A percentile compares a stretch with the other conserved stretches of the same genome.
Evolutionary conservation across 2,329 filamentous ascomycete genomes (phyloP).

Genomic region (Talaromyces verruculosus): DNA sequence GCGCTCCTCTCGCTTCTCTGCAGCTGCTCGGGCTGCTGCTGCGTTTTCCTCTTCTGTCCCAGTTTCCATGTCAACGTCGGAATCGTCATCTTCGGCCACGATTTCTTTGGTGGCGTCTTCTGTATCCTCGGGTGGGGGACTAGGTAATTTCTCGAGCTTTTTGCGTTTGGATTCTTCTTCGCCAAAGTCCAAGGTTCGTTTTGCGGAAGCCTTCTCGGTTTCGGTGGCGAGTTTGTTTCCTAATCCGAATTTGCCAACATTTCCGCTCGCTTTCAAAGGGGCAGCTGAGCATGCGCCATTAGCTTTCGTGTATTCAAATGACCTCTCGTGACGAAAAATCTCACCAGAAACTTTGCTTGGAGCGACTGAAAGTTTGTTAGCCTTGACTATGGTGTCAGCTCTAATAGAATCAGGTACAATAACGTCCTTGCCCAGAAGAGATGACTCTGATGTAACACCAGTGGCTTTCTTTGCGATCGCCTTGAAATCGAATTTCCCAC

Average conservation of each 20-base stretch:
- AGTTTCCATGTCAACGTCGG: slow-evolving; percentile 72
- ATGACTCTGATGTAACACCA: slow-evolving; percentile 56
- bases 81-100: slow-evolving; percentile 61
- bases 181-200: slow-evolving; percentile 77
- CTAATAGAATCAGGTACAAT: slow-evolving; percentile 51
- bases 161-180: slow-evolving; percentile 84
- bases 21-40: slow-evolving; percentile 79
- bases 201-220: slow-evolving; percentile 64
- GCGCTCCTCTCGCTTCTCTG: slow-evolving; percentile 76
- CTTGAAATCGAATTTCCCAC: slow-evolving; percentile 84
- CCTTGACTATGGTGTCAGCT: slow-evolving; percentile 42
- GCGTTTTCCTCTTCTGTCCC: slow-evolving; percentile 85
- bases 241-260: slow-evolving; percentile 82
- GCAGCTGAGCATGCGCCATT: slow-evolving; percentile 44
- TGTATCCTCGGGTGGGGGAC: slow-evolving; percentile 65
- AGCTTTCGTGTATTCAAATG: slow-evolving; percentile 20
- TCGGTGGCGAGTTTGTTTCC: slow-evolving; percentile 65
- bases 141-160: slow-evolving; percentile 87
- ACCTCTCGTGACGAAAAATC: slow-evolving; percentile 19
- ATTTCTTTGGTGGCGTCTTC: slow-evolving; percentile 52
- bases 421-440: slow-evolving; percentile 58
- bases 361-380: slow-evolving; percentile 46
- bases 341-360: slow-evolving; percentile 45
- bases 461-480: slow-evolving; percentile 77
- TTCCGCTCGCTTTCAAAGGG: slow-evolving; percentile 65